Evolutionary conservation across 345 rosid genomes (phyloP).

Genomic region (Ceriops decandra): DNA sequence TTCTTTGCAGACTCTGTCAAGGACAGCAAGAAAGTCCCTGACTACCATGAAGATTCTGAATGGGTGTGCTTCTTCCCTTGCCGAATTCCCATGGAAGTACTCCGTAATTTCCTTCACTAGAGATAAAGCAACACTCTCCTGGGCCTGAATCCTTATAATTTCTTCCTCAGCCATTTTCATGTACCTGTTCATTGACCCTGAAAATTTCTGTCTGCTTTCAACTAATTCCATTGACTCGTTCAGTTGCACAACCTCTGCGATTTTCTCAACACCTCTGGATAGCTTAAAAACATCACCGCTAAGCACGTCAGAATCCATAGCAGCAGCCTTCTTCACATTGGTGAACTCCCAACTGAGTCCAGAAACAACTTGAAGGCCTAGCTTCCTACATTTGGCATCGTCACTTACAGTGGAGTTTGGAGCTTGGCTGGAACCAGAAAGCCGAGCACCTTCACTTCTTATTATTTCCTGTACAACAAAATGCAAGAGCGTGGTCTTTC

Average conservation of each 20-base stretch:
- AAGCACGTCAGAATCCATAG: conserved; percentile 95
- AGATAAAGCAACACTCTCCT: conserved; percentile 79
- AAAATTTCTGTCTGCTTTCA: conserved; percentile 51
- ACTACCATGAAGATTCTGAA: conserved; percentile 98
- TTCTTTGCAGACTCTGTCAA: conserved; percentile 94
- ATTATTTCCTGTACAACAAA: conserved; percentile 97
- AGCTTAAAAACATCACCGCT: conserved; percentile 79
- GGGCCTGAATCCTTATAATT: conserved; percentile 82
- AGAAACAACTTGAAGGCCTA: conserved; percentile 91
- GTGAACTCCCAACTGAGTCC: conserved; percentile 71
- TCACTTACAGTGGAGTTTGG: conserved; percentile 37
- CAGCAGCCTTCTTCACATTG: conserved; percentile 92
- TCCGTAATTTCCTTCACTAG: conserved; percentile 94
- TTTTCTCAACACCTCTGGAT: conserved; percentile 55
- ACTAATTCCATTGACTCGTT: conserved; percentile 34
- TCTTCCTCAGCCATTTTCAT: conserved; percentile 71
- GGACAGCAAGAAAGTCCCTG: conserved; percentile 75
- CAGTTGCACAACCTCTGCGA: conserved; percentile 48
- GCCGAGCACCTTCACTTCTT: conserved; percentile 91
- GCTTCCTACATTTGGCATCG: conserved; percentile 76
- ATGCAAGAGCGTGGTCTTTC: conserved; percentile 93
- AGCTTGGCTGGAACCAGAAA: conserved; percentile 45
- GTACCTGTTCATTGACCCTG: conserved; percentile 65
- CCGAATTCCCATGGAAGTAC: conserved; percentile 98
- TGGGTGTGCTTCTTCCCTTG: conserved; percentile 97